phyloP scores from a whole-genome alignment of 306 rosid species.

The Prunus fruticosa region DNA sequence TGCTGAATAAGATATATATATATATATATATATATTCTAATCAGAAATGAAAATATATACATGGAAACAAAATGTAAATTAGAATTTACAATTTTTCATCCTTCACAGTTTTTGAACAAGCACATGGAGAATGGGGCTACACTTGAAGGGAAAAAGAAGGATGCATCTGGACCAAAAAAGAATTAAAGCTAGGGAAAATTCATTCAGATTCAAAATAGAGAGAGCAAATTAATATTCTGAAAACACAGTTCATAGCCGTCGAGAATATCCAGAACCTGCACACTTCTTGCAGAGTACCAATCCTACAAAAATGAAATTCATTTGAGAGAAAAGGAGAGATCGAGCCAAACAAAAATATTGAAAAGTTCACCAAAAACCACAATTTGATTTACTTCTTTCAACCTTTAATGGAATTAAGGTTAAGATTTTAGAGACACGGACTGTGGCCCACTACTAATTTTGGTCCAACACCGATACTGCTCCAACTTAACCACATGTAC shows the following conservation, averaged over 20 bases:
- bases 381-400: background rate
- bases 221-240: background rate
- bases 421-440: no score
- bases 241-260: constrained; percentile 60
- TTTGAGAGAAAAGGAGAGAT: constrained; percentile 8
- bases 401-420: no score
- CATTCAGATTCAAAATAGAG: constrained; percentile 4
- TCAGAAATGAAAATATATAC: background rate
- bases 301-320: constrained; percentile 44
- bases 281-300: constrained; percentile 95
- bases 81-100: background rate
- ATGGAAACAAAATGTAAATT: background rate
- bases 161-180: background rate
- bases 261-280: constrained; percentile 95
- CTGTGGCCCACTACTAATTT: no score
- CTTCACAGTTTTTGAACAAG: background rate
- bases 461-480: no score
- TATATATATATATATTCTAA: background rate
- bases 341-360: background rate
- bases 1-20: background rate
- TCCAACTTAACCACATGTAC: no score
- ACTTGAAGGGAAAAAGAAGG: background rate
- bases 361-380: background rate
- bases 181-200: background rate
- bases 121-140: background rate